Conservation (phyloP, 2,329 filamentous ascomycete genomes). For the Diaporthe amygdali region DNA sequence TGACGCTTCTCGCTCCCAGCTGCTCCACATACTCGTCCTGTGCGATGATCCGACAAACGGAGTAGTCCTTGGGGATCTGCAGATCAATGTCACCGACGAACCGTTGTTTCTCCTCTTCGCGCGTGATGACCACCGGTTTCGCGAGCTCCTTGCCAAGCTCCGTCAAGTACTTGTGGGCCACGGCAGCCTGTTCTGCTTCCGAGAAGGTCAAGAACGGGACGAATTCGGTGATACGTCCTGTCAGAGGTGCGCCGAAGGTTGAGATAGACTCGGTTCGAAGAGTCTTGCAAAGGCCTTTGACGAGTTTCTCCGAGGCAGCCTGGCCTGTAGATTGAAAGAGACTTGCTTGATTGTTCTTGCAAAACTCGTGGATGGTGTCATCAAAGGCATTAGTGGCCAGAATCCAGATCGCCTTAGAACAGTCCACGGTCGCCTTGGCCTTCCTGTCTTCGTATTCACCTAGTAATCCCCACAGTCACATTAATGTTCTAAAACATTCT, state of each 20-base stretch:
- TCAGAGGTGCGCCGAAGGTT: slow-evolving; percentile 37
- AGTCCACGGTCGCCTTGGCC: slow-evolving; percentile 39
- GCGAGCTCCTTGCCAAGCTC: slow-evolving; percentile 34
- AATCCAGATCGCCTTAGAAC: slow-evolving; percentile 53
- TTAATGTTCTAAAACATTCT: not conserved
- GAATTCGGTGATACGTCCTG: slow-evolving; percentile 45
- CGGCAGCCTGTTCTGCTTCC: slow-evolving; percentile 42
- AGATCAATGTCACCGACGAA: slow-evolving; percentile 39
- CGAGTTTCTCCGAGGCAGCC: not conserved
- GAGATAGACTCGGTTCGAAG: slow-evolving; percentile 8
- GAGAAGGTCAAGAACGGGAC: slow-evolving; percentile 50
- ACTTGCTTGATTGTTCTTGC: slow-evolving; percentile 32
- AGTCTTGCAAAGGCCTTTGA: slow-evolving; percentile 17
- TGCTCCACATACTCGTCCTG: slow-evolving; percentile 36
- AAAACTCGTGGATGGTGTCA: slow-evolving; percentile 44
- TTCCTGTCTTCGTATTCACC: slow-evolving; percentile 46
- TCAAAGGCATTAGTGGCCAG: slow-evolving; percentile 51
- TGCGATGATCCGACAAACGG: slow-evolving; percentile 37
- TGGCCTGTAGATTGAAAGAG: slow-evolving; percentile 14
- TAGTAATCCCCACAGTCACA: not conserved
- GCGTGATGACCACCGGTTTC: slow-evolving; percentile 35
- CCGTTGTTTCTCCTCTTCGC: slow-evolving; percentile 33
- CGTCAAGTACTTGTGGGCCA: slow-evolving; percentile 47
- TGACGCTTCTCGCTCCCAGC: slow-evolving; percentile 40
- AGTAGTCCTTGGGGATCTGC: slow-evolving; percentile 34